Base-by-base conservation (phyloP, 306 rosid genomes). In the Carpinus fangiana region DNA sequence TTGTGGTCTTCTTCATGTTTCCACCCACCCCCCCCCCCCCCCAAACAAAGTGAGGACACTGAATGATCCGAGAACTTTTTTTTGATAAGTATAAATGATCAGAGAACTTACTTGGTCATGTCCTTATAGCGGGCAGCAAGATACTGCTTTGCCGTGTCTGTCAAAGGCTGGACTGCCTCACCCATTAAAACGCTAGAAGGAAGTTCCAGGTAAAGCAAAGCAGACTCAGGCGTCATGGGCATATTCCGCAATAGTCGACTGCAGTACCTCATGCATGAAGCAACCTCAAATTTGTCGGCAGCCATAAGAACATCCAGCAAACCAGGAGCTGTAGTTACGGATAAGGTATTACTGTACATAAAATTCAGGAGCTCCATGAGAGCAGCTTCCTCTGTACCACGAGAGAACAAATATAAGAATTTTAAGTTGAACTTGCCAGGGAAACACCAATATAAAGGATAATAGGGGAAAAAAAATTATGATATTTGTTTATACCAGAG, bases 271-370 rank as follows among this genome's bases (percentile, higher is more conserved):
- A 96, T 96, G 88, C 99, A 96, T 51, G 99, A 96, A 65, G 98
- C 96, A 55, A 96, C 99, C 86, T 96, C 94, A 88, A 93, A 96
- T 81, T 93, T 96, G 83, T 96, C 99, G 21, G 99, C 99, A 73
- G 98, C 97, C 99, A 96, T 91, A 80, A 96, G 89, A 70, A 96
- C 97, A 79, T 96, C 97, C 48, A 96, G 89, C 86, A 96, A 84
- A 75, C 88, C 96, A 57, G 97, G 89, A 72, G 99, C 94, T 5
- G 97, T 76, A 70, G 85, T 80, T 55, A 79, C 80, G 18, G 79
- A 80, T 76, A 96, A 78, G 45, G 91, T 87, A 87, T 84, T 93
- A 69, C 96, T 90, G 76, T 96, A 96, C 99, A 96, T 96, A 84
- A 96, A 96, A 79, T 96, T 96, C 74, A 96, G 87, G 60, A 96